A percentile compares a stretch with the other conserved stretches of the same genome.
Evolutionary conservation across 352 stramenopile genomes (phyloP).

Genomic region (Albugo laibachii): DNA sequence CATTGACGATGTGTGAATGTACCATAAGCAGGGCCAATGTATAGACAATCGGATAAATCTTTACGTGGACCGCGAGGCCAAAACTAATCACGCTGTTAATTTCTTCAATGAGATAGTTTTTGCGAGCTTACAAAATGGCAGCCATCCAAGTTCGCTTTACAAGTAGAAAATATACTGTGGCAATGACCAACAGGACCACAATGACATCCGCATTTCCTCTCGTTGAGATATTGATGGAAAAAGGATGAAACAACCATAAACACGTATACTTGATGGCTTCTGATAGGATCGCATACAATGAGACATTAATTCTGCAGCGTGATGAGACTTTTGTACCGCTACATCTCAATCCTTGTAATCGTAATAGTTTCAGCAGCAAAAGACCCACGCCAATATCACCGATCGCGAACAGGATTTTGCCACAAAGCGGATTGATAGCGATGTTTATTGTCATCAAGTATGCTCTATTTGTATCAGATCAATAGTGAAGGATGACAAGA

Average conservation of each 20-base stretch:
- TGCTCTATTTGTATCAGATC: constrained; percentile 20
- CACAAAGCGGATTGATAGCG: constrained; percentile 46
- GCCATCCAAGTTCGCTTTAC: constrained; percentile 53
- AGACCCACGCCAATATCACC: constrained; percentile 87
- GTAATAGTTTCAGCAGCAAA: constrained; percentile 77
- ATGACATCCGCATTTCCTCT: constrained; percentile 93
- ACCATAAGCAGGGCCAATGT: constrained; percentile 73
- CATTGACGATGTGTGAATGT: constrained; percentile 4
- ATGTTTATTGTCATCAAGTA: constrained; percentile 59
- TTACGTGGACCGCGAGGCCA: constrained; percentile 93
- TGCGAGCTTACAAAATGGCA: constrained; percentile 30
- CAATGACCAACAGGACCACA: constrained; percentile 83
- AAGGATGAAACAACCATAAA: constrained; percentile 95
- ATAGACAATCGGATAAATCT: constrained; percentile 99
- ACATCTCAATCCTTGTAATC: constrained; percentile 35
- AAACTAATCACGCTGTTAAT: constrained; percentile 27
- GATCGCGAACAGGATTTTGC: constrained; percentile 92
- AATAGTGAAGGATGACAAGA: neutral
- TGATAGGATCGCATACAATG: neutral
- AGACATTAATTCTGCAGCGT: neutral
- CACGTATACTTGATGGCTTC: constrained; percentile 6
- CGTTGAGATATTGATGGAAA: constrained; percentile 98
- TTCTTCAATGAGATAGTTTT: neutral
- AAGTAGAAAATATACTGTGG: constrained; percentile 77
- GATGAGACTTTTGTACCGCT: neutral